Conservation (phyloP, 148 eudicot genomes). For the Silene latifolia region DNA sequence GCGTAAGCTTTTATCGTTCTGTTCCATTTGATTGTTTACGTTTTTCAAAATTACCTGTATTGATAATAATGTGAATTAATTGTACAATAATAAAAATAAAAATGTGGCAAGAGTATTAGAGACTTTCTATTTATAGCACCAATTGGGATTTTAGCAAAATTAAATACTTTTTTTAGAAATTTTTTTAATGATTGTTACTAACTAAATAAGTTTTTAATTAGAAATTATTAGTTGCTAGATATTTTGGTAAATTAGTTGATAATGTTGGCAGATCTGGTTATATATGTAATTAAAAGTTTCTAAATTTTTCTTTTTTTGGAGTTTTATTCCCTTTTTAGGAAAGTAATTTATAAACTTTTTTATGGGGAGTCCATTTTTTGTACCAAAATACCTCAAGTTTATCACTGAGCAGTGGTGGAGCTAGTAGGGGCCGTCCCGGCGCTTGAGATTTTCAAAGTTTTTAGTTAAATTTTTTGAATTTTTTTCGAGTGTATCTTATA, state of each 20-base stretch:
- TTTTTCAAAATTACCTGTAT: neutral
- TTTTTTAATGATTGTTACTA: no score
- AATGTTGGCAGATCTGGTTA: neutral
- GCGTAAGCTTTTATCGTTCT: slow-evolving; percentile 3
- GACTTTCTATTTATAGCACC: neutral
- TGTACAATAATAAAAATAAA: neutral
- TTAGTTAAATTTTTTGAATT: no score
- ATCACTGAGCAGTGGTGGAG: neutral
- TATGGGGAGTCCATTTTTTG: neutral
- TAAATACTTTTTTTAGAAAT: no score
- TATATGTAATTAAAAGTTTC: neutral
- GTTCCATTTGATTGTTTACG: neutral
- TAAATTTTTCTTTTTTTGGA: no score
- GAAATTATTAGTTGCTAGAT: neutral
- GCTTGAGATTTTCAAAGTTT: no score
- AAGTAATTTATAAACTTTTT: neutral
- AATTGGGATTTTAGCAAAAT: neutral
- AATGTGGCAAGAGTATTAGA: neutral
- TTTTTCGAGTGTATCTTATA: no score
- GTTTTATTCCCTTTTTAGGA: neutral
- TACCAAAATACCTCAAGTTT: neutral
- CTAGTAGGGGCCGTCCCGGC: no score
- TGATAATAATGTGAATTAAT: no score
- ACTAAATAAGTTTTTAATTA: neutral
- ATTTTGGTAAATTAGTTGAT: neutral